Evolutionary conservation across 2,329 filamentous ascomycete genomes (phyloP).

Genomic region (Aureobasidium subglaciale): DNA sequence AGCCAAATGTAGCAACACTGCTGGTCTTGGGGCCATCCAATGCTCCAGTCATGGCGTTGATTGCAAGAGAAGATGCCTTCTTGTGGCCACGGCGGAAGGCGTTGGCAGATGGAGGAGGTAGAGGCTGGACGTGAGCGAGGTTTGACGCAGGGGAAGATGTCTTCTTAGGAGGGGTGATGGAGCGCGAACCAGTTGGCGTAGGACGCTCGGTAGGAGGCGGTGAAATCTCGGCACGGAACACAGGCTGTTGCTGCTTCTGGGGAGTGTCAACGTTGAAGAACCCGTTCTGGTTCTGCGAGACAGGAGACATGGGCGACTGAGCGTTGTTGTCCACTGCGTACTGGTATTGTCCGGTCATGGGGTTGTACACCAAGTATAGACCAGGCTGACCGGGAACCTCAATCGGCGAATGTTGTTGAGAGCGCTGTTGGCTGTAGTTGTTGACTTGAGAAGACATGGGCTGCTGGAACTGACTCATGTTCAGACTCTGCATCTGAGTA

Average conservation of each 20-base stretch:
- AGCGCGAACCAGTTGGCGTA: slow-evolving; percentile 49
- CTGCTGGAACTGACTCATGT: slow-evolving; percentile 43
- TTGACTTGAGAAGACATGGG: slow-evolving; percentile 48
- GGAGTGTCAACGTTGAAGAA: slow-evolving; percentile 11
- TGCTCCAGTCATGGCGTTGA: slow-evolving; percentile 49
- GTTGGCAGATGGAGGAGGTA: slow-evolving; percentile 82
- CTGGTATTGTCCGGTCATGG: slow-evolving; percentile 73
- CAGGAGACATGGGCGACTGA: slow-evolving; percentile 34
- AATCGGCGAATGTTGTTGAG: slow-evolving; percentile 55
- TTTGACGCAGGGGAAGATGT: slow-evolving; percentile 56
- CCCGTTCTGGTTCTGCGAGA: slow-evolving; percentile 23
- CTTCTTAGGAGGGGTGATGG: slow-evolving; percentile 56
- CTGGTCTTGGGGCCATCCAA: slow-evolving; percentile 65
- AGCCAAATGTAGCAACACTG: slow-evolving; percentile 41
- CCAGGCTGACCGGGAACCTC: slow-evolving; percentile 64
- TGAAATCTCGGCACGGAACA: slow-evolving; percentile 73
- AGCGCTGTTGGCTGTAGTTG: slow-evolving; percentile 60
- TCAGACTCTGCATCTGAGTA: slow-evolving; percentile 67
- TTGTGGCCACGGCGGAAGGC: slow-evolving; percentile 93
- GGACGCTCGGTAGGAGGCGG: slow-evolving; percentile 57
- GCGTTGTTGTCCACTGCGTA: slow-evolving; percentile 68
- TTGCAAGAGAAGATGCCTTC: slow-evolving; percentile 60
- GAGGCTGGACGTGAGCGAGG: slow-evolving; percentile 57
- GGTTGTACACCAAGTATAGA: slow-evolving; percentile 77
- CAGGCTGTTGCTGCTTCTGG: slow-evolving; percentile 32